Evolutionary conservation across 2,329 filamentous ascomycete species (phyloP), one percentile per base, ranked within the genome.

Genomic region (Pezicula carpinea): DNA sequence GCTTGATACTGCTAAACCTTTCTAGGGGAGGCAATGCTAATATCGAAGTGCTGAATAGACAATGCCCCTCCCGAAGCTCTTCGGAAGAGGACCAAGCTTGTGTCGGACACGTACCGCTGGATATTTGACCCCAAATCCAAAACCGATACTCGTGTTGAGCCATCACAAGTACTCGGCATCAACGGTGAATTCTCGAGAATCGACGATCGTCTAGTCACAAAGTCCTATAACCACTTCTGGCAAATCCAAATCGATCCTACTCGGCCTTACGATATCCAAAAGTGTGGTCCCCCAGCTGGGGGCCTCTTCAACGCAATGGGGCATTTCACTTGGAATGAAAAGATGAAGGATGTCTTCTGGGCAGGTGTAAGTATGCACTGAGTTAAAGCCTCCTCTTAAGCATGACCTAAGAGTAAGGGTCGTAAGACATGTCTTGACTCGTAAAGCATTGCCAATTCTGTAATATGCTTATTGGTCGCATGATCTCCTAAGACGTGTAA

Each of bases 91-190:
- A 59, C 59, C 35, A 53, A 58, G 32, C 49, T 63, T 1, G 43
- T 53, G 47, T 56, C 56, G 21, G 38, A 62, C 52, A 46, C 57
- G 34, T 49, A 47, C 29, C 61, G 63, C 39, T 65, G 62, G 62
- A 54, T 60, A n/a, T 60, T 65, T 39, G 60, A 58, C 23, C 56
- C 54, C 13, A 54, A 54, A 35, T 17, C 48, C 17, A 57, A 54
- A 53, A 51, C 52, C 5, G 41, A 53, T 19, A 46, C 48, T 4
- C 42, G 47, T 8, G 53, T 58, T 17, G 40, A 53, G 18, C 54
- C 54, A 19, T 11, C 41, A 17, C 29, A 46, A 14, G 18, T 52
- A 5, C 51, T 55, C 26, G 48, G 45, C 11, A 52, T 54, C 33
- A 54, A 52, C 18, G 56, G 54, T 3, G 56, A 58, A 22, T 56